Evolutionary conservation across 1,284 basidiomycete genomes (phyloP), one percentile per base, ranked within the genome.

Genomic region (Ustilago sp.): DNA sequence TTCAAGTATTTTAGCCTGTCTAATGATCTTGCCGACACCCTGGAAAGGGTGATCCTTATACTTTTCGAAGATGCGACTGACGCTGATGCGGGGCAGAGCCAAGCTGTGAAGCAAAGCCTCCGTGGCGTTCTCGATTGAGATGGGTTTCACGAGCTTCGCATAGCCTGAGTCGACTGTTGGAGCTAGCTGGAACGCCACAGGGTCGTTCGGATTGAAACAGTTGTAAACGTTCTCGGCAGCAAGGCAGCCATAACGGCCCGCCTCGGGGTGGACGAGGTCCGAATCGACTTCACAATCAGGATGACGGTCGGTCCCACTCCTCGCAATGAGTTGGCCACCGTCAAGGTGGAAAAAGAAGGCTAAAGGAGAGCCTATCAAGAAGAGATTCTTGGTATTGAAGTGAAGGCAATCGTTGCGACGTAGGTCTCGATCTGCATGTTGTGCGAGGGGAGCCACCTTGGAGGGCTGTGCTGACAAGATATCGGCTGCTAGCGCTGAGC

Each of bases 401-500:
- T 80, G 77, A 15, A 84, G 59, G 23, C 74, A 69, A 23, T 76
- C 54, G 38, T 70, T 69, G 48, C 58, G 39, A 17, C 65, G 66
- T 0, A 70, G 57, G 3, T 77, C 68, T 28, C 32, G 52, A 28
- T 74, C 56, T 2, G 57, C 19, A 15, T 45, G 28, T 6, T 65
- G 51, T 2, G 36, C 36, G 6, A 83, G 65, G 4, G 73, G 55
- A 11, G 77, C 68, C 9, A 89, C 88, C 19, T 83, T 82, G 1
- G 89, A 89, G 1, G 89, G 88, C 75, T 90, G 89, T 57, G 87
- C 87, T 3, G 88, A 89, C 7, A 90, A 85, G 47, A 90, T 88
- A 63, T 90, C 88, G 0, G 89, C 87, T 0, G 88, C 88, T 1
- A 90, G 83, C 3, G 89, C 88, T 0, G 89, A 88, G 6, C 89